Percentiles rank a stretch among this genome's conserved stretches.
Evolutionary conservation across 352 stramenopile genomes (phyloP).

Genomic region (Globisporangium abappressorium): DNA sequence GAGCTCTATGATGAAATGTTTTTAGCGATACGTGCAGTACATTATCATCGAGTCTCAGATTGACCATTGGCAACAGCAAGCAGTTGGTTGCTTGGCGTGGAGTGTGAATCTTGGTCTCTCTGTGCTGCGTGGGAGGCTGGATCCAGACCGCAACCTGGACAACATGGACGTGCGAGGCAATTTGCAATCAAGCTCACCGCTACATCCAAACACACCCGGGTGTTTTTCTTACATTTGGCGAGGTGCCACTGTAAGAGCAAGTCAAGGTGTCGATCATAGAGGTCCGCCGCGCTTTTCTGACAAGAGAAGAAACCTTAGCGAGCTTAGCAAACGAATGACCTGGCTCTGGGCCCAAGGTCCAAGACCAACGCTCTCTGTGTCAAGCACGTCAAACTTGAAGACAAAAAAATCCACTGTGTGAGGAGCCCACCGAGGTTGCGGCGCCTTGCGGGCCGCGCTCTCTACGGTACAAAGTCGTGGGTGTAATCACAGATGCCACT

Average conservation of each 20-base stretch:
- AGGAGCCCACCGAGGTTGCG: not conserved
- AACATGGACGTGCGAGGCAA: not conserved
- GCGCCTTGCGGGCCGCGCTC: not conserved
- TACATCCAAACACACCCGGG: not conserved
- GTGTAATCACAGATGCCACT: not conserved
- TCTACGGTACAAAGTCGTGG: not conserved
- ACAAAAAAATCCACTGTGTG: not conserved
- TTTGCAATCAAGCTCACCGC: not conserved
- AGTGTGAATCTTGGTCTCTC: not conserved
- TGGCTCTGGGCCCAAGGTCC: not conserved
- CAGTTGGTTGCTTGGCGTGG: not conserved
- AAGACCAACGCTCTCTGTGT: not conserved
- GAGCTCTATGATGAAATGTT: not conserved
- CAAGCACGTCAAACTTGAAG: not conserved
- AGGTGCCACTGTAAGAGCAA: not conserved
- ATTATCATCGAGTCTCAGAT: not conserved
- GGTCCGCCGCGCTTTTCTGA: not conserved
- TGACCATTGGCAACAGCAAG: not conserved
- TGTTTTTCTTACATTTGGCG: not conserved
- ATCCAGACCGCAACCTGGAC: not conserved
- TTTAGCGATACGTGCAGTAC: not conserved
- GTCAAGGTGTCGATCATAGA: not conserved
- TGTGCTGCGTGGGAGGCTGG: not conserved
- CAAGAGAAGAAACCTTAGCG: not conserved
- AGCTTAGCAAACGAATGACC: not conserved